Conservation (phyloP, 306 rosid genomes). For the Castanea sativa region DNA sequence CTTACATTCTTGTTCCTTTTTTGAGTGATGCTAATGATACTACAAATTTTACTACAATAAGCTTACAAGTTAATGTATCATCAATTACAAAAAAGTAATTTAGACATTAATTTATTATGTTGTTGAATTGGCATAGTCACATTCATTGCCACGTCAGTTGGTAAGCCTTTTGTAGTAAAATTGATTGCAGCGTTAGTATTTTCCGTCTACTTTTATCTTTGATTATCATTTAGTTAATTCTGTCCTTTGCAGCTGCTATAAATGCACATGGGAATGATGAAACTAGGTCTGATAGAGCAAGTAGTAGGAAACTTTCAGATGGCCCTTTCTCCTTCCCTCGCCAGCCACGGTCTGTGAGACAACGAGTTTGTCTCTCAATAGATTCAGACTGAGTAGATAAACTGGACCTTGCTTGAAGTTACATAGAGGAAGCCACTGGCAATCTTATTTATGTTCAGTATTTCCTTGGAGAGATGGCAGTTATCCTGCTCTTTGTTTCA, state of each 20-base stretch:
- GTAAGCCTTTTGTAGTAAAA: no score
- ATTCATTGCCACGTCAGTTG: no score
- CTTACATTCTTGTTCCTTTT: neutral
- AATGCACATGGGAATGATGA: constrained; percentile 70
- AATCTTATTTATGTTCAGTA: neutral
- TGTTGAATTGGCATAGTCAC: no score
- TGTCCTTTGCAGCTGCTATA: constrained; percentile 65
- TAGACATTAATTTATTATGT: constrained; percentile 16
- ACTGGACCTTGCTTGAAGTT: neutral
- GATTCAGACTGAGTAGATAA: constrained; percentile 73
- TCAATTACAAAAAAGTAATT: no score
- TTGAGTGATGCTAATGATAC: no score
- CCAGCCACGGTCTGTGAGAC: constrained; percentile 93
- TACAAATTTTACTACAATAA: no score
- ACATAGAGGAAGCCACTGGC: neutral
- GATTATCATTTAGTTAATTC: neutral
- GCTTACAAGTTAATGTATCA: no score
- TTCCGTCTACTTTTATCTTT: neutral
- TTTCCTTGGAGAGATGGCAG: neutral
- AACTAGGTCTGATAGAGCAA: constrained; percentile 55
- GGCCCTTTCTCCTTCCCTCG: constrained; percentile 97
- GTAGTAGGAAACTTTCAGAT: constrained; percentile 55
- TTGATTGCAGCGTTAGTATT: no score
- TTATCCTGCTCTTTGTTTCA: neutral
- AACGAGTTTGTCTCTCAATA: constrained; percentile 60